Evolutionary conservation across 2,329 filamentous ascomycete genomes (phyloP).

Genomic region (Venturia carpophila): DNA sequence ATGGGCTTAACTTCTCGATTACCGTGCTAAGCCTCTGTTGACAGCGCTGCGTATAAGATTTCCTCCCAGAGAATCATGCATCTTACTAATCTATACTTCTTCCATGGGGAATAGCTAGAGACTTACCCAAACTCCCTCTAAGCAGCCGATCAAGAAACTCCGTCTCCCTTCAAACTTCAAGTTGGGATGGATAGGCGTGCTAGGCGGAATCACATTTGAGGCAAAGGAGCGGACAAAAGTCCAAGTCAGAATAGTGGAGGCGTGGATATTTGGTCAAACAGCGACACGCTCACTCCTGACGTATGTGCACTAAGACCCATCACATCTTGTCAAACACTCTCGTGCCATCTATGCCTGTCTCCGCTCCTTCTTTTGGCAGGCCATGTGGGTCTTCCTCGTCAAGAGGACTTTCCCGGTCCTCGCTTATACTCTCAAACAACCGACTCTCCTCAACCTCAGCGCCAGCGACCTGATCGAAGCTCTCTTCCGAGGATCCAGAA

Average conservation of each 20-base stretch:
- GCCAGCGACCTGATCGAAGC: constrained; percentile 40
- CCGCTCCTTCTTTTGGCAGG: constrained; percentile 23
- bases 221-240: neutral
- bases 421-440: constrained; percentile 16
- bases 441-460: constrained; percentile 34
- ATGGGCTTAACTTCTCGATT: no score
- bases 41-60: no score
- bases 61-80: no score
- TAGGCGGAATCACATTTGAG: neutral
- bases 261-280: neutral
- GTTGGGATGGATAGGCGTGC: neutral
- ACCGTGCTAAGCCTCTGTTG: no score
- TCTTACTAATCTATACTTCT: no score
- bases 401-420: constrained; percentile 16
- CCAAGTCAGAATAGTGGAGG: neutral
- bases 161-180: no score
- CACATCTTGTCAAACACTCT: constrained; percentile 35
- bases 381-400: constrained; percentile 19
- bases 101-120: no score
- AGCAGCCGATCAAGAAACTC: no score
- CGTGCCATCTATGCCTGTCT: constrained; percentile 26
- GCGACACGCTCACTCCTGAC: neutral
- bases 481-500: constrained; percentile 30
- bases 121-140: no score
- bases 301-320: neutral